Base-by-base conservation (phyloP, 495 filamentous ascomycete species). In the Viridothelium virens region DNA sequence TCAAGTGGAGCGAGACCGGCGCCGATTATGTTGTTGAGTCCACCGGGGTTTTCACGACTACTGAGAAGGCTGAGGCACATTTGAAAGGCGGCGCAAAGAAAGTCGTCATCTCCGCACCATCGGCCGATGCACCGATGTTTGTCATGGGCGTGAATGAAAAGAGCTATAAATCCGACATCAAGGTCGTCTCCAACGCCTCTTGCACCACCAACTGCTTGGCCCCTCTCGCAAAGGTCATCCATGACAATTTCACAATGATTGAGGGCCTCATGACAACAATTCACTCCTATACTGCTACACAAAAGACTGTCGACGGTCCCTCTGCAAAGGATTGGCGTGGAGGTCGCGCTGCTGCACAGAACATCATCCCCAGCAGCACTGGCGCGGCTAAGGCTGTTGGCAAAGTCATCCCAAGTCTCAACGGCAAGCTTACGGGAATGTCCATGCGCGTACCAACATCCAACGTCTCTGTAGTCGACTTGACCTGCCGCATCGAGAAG, bases 141-240 rank as follows among this genome's bases (percentile, higher is more conserved):
- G 94, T 98, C 75, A 96, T 96, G 89, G 94, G 94, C 79, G 94
- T 98, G 81, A 98, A 98, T 86, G 84, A 97, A 80, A 84, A 90
- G 79, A 82, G 79, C 73, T 98, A 98, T 87, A 92, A 87, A 79
- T 86, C 85, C 77, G 87, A 90, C 77, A 84, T 94, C 77, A 81
- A 90, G 72, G 87, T 98, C 80, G 89, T 97, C 83, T 97, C 94
- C 82, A 98, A 98, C 84, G 94, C 94, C 71, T 97, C 95, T 74
- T 98, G 94, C 85, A 98, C 94, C 76, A 98, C 94, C 83, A 98
- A 98, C 88, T 97, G 94, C 87, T 83, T 98, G 78, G 94, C 94
- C 79, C 94, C 94, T 75, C 89, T 98, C 70, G 94, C 95, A 82
- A 98, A 98, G 89, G 91, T 98, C 74, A 84, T 98, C 82, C 81